A percentile compares a stretch with the other conserved stretches of the same genome.
These are phyloP conservation scores for Musa balbisiana DNA, from an alignment of 202 grass and related monocot genomes.

Conservation along the genomic window DNA sequence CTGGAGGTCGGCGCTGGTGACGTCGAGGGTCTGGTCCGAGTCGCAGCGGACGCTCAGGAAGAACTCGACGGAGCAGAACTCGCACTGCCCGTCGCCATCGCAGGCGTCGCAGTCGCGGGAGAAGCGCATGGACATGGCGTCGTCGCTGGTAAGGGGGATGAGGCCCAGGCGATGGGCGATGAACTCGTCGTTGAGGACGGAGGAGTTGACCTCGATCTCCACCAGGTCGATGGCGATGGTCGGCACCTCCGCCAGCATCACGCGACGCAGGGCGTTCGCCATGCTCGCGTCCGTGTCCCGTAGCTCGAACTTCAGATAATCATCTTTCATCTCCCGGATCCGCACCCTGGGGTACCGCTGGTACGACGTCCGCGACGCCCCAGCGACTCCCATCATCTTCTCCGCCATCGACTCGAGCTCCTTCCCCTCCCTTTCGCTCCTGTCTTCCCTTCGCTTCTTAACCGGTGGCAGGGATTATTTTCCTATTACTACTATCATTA, in stretches of 20 bases:
- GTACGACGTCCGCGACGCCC: slow-evolving; percentile 40
- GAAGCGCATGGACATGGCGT: slow-evolving; percentile 89
- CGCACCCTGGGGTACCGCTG: slow-evolving; percentile 65
- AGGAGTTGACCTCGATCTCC: slow-evolving; percentile 83
- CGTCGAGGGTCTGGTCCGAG: slow-evolving; percentile 75
- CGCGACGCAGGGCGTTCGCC: slow-evolving; percentile 82
- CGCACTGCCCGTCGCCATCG: slow-evolving; percentile 76
- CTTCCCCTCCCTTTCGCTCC: no score
- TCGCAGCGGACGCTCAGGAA: slow-evolving; percentile 61
- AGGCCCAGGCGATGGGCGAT: slow-evolving; percentile 82
- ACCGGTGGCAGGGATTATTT: no score
- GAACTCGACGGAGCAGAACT: slow-evolving; percentile 91
- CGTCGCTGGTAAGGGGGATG: slow-evolving; percentile 77
- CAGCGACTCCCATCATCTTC: background rate
- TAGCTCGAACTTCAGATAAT: slow-evolving; percentile 81
- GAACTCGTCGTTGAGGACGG: slow-evolving; percentile 98
- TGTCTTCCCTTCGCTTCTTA: no score
- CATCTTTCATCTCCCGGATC: slow-evolving; percentile 76
- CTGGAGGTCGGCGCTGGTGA: slow-evolving; percentile 68
- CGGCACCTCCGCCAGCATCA: slow-evolving; percentile 93
- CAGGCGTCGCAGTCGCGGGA: slow-evolving; percentile 88
- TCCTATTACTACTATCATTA: no score
- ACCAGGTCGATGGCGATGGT: slow-evolving; percentile 89
- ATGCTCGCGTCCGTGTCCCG: slow-evolving; percentile 80
- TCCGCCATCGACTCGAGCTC: background rate